phyloP scores from a whole-genome alignment of 2,329 filamentous ascomycete genomes.

The Acrodontium crateriforme region DNA sequence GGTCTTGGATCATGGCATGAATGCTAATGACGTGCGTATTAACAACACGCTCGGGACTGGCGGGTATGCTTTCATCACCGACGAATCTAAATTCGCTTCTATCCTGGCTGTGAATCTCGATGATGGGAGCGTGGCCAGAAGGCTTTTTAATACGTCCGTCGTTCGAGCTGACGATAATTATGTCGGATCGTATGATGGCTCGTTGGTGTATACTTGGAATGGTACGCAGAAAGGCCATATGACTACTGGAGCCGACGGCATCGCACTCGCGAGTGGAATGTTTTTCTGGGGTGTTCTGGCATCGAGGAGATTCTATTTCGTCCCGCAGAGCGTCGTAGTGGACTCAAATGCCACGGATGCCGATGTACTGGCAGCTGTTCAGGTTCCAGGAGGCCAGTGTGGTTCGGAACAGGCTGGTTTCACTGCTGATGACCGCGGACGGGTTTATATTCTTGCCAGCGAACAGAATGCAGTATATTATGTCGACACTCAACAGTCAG shows the following conservation, averaged over 20 bases:
- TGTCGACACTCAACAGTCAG: constrained; percentile 24
- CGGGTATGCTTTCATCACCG: constrained; percentile 30
- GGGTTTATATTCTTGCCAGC: constrained; percentile 28
- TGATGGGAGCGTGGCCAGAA: constrained; percentile 21
- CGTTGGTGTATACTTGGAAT: constrained; percentile 16
- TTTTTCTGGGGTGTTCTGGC: constrained; percentile 31
- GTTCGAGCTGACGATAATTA: constrained; percentile 26
- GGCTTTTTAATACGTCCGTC: constrained; percentile 26
- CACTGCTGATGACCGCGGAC: constrained; percentile 28
- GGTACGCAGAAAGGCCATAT: constrained; percentile 12
- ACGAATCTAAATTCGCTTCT: constrained; percentile 25
- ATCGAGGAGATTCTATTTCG: constrained; percentile 28
- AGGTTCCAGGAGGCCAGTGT: constrained; percentile 26
- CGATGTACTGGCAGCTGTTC: constrained; percentile 24
- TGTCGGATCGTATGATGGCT: constrained; percentile 25
- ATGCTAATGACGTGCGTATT: constrained; percentile 30
- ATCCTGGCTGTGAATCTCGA: constrained; percentile 27
- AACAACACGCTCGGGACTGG: constrained; percentile 28
- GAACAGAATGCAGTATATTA: constrained; percentile 34
- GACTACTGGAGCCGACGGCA: constrained; percentile 14
- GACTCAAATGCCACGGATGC: constrained; percentile 21
- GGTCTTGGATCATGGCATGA: constrained; percentile 23
- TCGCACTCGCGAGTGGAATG: constrained; percentile 28
- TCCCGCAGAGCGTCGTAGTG: constrained; percentile 23
- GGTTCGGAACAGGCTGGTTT: constrained; percentile 30